phyloP scores from a whole-genome alignment of 2,329 filamentous ascomycete species.

The Diaporthe sp. region DNA sequence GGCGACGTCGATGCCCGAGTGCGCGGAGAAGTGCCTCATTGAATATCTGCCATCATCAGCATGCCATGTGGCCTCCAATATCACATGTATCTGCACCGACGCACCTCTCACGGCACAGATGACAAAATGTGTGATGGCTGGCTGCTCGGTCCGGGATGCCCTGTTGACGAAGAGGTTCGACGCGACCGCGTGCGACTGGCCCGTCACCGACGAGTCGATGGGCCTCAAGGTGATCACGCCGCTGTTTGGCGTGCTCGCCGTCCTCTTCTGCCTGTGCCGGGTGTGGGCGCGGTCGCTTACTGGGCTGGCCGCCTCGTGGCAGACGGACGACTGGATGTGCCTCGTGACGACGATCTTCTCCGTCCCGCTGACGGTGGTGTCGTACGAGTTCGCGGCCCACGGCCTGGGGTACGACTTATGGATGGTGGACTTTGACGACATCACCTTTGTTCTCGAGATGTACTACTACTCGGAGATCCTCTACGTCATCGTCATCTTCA shows the following conservation, averaged over 20 bases:
- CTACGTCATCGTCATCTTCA: slow-evolving; percentile 3
- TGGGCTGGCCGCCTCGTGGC: slow-evolving; percentile 13
- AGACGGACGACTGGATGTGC: slow-evolving; percentile 12
- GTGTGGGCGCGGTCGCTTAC: slow-evolving; percentile 23
- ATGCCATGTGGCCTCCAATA: slow-evolving; percentile 16
- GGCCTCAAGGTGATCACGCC: slow-evolving; percentile 25
- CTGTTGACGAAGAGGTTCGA: slow-evolving; percentile 14
- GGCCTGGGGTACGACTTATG: background rate
- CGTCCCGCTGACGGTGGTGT: slow-evolving; percentile 21
- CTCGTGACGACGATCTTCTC: slow-evolving; percentile 9
- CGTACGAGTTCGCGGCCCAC: slow-evolving; percentile 11
- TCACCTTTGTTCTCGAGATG: slow-evolving; percentile 23
- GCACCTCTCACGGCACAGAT: background rate
- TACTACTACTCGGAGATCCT: slow-evolving; percentile 11
- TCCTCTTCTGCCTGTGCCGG: slow-evolving; percentile 13
- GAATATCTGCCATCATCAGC: background rate
- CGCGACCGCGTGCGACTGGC: background rate
- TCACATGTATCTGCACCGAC: slow-evolving; percentile 24
- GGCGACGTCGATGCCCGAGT: slow-evolving; percentile 4
- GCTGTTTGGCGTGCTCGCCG: slow-evolving; percentile 19
- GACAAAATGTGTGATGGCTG: background rate
- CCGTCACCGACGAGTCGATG: background rate
- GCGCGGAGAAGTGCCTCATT: background rate
- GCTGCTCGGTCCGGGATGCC: slow-evolving; percentile 13
- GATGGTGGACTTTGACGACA: background rate